phyloP scores from a whole-genome alignment of 192 early-diverging fungal species.

The Ramicandelaber brevisporus region DNA sequence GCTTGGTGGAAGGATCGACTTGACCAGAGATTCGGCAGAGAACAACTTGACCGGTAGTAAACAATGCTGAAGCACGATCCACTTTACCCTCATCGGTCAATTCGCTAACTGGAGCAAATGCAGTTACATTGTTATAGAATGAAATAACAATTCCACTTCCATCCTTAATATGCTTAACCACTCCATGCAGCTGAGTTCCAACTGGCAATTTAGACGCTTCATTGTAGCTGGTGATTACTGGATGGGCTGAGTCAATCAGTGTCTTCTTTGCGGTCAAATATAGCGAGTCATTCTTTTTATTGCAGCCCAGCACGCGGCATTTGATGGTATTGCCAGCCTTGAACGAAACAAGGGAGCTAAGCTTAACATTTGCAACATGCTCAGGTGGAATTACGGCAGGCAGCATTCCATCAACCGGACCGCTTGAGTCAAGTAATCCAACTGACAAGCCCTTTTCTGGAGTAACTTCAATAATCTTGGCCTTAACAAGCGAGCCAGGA shows the following conservation, averaged over 20 bases:
- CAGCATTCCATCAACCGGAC: too few species aligned
- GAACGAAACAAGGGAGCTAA: slow-evolving; percentile 51
- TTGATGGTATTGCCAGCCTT: slow-evolving; percentile 42
- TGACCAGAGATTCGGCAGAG: too few species aligned
- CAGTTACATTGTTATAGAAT: slow-evolving; percentile 54
- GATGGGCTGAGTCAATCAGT: slow-evolving; percentile 42
- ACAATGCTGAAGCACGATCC: too few species aligned
- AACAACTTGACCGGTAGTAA: neutral
- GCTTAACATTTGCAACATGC: slow-evolving; percentile 47
- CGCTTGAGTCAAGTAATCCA: too few species aligned
- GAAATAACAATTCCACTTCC: slow-evolving; percentile 40
- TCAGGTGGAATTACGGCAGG: too few species aligned
- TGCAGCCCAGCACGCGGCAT: slow-evolving; percentile 38
- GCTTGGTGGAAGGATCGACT: too few species aligned
- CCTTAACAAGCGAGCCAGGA: slow-evolving; percentile 9
- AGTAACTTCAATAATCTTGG: too few species aligned
- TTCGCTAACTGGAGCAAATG: slow-evolving; percentile 42
- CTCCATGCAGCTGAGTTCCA: too few species aligned
- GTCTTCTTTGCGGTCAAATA: slow-evolving; percentile 47
- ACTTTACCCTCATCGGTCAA: slow-evolving; percentile 12
- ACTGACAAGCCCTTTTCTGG: too few species aligned
- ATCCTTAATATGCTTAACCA: slow-evolving; percentile 27
- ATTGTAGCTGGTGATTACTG: slow-evolving; percentile 27
- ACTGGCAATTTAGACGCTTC: too few species aligned
- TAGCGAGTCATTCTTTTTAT: slow-evolving; percentile 26